Conservation (phyloP, 2,329 filamentous ascomycete genomes). For the Leptographium flavum region DNA sequence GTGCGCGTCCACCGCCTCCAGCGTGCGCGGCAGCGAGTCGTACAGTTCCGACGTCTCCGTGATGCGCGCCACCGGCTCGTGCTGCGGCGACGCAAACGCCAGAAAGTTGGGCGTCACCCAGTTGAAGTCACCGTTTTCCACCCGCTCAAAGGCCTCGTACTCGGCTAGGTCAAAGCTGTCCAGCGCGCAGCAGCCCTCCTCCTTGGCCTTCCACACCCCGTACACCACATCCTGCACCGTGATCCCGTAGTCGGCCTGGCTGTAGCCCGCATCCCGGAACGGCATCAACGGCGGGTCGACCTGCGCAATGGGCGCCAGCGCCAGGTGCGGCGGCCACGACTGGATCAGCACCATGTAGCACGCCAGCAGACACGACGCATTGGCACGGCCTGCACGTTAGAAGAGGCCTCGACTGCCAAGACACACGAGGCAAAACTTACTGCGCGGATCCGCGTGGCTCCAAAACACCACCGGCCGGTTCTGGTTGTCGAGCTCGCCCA, state of each 20-base stretch:
- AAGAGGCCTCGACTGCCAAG: too few relatives aligned
- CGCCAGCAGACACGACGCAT: slow-evolving; percentile 85
- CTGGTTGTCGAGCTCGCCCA: slow-evolving; percentile 83
- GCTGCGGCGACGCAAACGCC: slow-evolving; percentile 90
- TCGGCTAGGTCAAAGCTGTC: slow-evolving; percentile 94
- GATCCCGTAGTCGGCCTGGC: slow-evolving; percentile 90
- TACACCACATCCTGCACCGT: slow-evolving; percentile 97
- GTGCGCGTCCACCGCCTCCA: slow-evolving; percentile 56
- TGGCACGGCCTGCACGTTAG: slow-evolving; percentile 45
- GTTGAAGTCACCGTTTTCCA: slow-evolving; percentile 99
- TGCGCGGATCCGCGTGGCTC: slow-evolving; percentile 82
- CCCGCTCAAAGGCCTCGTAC: slow-evolving; percentile 90
- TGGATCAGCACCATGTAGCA: slow-evolving; percentile 99
- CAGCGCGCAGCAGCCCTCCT: slow-evolving; percentile 79
- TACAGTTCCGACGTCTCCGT: slow-evolving; percentile 60
- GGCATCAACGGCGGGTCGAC: slow-evolving; percentile 97
- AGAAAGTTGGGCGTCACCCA: slow-evolving; percentile 94
- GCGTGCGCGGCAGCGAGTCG: slow-evolving; percentile 56
- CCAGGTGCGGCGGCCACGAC: slow-evolving; percentile 91
- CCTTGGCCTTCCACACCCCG: slow-evolving; percentile 97
- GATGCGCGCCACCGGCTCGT: slow-evolving; percentile 60
- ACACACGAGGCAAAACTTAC: slow-evolving; percentile 36
- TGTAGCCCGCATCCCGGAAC: slow-evolving; percentile 95
- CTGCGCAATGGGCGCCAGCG: slow-evolving; percentile 88
- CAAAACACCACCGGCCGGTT: slow-evolving; percentile 88